Evolutionary conservation across 164 flowering plant species (phyloP).

Genomic region (Berberis thunbergii): DNA sequence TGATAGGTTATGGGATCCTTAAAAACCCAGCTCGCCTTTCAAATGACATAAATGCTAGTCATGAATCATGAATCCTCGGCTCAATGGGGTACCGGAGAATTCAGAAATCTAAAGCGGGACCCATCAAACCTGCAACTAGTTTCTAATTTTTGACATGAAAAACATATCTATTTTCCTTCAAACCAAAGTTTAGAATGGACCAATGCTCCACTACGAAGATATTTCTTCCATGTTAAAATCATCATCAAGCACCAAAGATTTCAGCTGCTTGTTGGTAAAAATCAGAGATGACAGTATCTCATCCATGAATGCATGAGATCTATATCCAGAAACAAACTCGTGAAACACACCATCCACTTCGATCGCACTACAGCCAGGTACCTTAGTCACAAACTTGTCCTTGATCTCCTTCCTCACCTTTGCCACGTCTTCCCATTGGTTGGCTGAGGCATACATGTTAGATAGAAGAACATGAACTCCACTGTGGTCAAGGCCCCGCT

Average conservation of each 20-base stretch:
- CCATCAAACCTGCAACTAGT: too few relatives aligned
- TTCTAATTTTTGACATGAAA: too few relatives aligned
- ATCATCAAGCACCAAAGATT: slow-evolving; percentile 15
- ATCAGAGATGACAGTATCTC: slow-evolving; percentile 15
- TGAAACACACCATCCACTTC: slow-evolving; percentile 3
- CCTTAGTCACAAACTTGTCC: slow-evolving; percentile 33
- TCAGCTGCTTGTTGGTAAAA: slow-evolving; percentile 26
- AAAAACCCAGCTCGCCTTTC: too few relatives aligned
- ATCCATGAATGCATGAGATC: slow-evolving; percentile 19
- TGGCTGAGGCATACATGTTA: slow-evolving; percentile 41
- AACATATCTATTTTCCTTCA: too few relatives aligned
- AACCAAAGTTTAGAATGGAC: neutral
- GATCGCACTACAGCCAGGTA: slow-evolving; percentile 42
- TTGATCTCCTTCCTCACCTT: slow-evolving; percentile 44
- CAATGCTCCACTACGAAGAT: neutral
- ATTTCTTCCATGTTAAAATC: slow-evolving; percentile 4
- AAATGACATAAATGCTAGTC: too few relatives aligned
- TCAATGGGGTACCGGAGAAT: too few relatives aligned
- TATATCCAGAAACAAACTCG: slow-evolving; percentile 16
- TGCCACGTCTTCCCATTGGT: slow-evolving; percentile 43
- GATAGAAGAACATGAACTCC: slow-evolving; percentile 46
- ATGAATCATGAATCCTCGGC: too few relatives aligned
- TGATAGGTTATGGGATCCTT: too few relatives aligned
- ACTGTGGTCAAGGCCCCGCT: slow-evolving; percentile 30
- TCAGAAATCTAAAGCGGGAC: too few relatives aligned